Evolutionary conservation across 106 monocot genomes (phyloP).

Genomic region (Acorus calamus): DNA sequence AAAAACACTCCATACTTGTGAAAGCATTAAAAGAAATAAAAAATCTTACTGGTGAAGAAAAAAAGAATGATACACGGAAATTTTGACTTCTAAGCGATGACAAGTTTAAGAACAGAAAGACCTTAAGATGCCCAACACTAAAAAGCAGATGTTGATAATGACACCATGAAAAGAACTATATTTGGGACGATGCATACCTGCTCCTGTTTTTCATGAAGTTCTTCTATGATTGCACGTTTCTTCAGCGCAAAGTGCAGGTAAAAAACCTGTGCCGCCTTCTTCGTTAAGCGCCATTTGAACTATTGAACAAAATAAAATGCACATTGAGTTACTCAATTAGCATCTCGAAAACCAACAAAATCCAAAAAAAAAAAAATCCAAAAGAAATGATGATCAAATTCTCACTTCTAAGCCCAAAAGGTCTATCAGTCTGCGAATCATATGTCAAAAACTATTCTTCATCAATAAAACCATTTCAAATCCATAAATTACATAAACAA

Average conservation of each 20-base stretch:
- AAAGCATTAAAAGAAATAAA: not conserved
- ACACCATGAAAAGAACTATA: too few species aligned
- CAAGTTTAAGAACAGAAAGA: too few species aligned
- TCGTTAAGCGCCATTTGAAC: constrained; percentile 83
- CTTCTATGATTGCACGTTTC: constrained; percentile 79
- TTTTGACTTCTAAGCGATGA: too few species aligned
- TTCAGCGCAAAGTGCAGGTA: constrained; percentile 95
- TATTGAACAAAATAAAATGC: constrained; percentile 10
- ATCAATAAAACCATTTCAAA: too few species aligned
- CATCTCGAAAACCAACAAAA: not conserved
- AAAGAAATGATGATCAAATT: not conserved
- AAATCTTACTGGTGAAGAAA: not conserved
- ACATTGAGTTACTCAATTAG: not conserved
- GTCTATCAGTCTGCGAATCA: too few species aligned
- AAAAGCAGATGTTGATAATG: too few species aligned
- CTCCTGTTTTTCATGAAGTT: constrained; percentile 91
- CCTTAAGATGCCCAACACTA: too few species aligned
- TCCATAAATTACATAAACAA: too few species aligned
- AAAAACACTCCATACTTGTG: not conserved
- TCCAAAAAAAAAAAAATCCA: too few species aligned
- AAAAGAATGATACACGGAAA: not conserved
- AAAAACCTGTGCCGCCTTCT: constrained; percentile 89
- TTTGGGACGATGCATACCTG: constrained; percentile 37
- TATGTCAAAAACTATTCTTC: too few species aligned
- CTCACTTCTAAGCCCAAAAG: too few species aligned